Evolutionary conservation across 192 early-diverging fungal genomes (phyloP).

Genomic region (Pilobolus umbonatus): DNA sequence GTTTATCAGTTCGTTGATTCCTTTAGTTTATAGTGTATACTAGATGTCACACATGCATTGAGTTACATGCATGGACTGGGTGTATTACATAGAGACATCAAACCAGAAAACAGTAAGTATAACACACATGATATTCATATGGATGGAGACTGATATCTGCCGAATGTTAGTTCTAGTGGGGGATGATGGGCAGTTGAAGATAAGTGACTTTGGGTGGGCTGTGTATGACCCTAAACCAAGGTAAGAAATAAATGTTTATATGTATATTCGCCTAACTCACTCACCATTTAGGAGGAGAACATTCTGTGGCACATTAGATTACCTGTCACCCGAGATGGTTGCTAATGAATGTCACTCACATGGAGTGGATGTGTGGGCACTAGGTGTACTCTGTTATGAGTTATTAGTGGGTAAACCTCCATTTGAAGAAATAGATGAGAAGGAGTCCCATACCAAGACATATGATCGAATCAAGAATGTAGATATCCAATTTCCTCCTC

Average conservation of each 20-base stretch:
- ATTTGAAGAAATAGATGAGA: conserved; percentile 54
- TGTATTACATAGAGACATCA: conserved; percentile 85
- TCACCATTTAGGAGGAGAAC: conserved; percentile 80
- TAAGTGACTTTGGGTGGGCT: conserved; percentile 97
- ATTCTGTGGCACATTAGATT: conserved; percentile 94
- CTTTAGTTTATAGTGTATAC: conserved; percentile 63
- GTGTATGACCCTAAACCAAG: conserved; percentile 82
- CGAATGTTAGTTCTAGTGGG: conserved; percentile 52
- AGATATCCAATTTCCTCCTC: conserved; percentile 32
- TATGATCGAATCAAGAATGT: conserved; percentile 79
- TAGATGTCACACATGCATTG: conserved; percentile 65
- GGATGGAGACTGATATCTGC: neutral
- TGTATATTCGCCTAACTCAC: too few species aligned
- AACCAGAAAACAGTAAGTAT: conserved; percentile 67
- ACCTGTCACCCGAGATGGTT: conserved; percentile 95
- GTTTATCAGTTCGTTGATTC: neutral
- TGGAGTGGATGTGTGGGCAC: conserved; percentile 86
- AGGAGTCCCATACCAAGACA: conserved; percentile 59
- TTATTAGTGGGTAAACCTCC: conserved; percentile 87
- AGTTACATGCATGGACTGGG: conserved; percentile 86
- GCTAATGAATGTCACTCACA: conserved; percentile 71
- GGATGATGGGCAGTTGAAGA: conserved; percentile 77
- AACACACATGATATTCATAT: conserved; percentile 10
- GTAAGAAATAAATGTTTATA: conserved; percentile 53
- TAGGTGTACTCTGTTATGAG: conserved; percentile 92